These are phyloP conservation scores for Botrytis hyacinthi DNA, from an alignment of 2,329 filamentous ascomycete species.

Conservation along the genomic window DNA sequence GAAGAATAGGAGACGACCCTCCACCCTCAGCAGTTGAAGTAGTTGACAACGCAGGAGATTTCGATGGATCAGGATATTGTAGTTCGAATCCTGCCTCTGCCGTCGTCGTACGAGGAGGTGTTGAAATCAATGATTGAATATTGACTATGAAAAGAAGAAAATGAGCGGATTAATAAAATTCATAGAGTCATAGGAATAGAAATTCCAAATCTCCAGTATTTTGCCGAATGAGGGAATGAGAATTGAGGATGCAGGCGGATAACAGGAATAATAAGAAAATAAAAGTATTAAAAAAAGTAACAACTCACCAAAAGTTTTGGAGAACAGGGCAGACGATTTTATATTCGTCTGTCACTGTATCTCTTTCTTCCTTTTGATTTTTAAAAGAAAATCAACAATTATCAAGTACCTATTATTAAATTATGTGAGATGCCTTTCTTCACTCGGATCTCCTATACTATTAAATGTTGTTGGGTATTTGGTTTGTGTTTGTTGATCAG, in stretches of 20 bases:
- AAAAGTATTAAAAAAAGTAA: not conserved
- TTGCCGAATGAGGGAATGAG: slow-evolving; percentile 14
- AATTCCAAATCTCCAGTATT: slow-evolving; percentile 11
- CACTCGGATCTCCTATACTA: not conserved
- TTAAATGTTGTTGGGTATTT: not conserved
- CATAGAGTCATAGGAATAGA: not conserved
- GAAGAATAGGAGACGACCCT: slow-evolving; percentile 57
- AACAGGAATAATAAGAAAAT: slow-evolving; percentile 13
- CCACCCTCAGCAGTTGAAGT: slow-evolving; percentile 60
- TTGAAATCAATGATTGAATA: slow-evolving; percentile 39
- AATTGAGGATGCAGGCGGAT: slow-evolving; percentile 6
- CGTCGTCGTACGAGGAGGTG: slow-evolving; percentile 57
- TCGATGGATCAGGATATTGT: slow-evolving; percentile 39
- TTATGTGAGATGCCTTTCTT: not conserved
- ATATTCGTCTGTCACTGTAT: slow-evolving; percentile 58
- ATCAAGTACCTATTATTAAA: not conserved
- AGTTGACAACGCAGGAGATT: slow-evolving; percentile 59
- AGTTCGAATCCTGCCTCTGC: slow-evolving; percentile 54
- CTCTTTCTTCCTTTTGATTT: slow-evolving; percentile 24
- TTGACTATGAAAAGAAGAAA: slow-evolving; percentile 14
- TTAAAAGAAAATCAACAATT: not conserved
- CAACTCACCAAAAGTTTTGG: slow-evolving; percentile 28
- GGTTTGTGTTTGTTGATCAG: not conserved
- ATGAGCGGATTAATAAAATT: not conserved
- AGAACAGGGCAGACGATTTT: slow-evolving; percentile 62